Conservation (phyloP, 768 basidiomycete species). For the Antrodiella citrinella region DNA sequence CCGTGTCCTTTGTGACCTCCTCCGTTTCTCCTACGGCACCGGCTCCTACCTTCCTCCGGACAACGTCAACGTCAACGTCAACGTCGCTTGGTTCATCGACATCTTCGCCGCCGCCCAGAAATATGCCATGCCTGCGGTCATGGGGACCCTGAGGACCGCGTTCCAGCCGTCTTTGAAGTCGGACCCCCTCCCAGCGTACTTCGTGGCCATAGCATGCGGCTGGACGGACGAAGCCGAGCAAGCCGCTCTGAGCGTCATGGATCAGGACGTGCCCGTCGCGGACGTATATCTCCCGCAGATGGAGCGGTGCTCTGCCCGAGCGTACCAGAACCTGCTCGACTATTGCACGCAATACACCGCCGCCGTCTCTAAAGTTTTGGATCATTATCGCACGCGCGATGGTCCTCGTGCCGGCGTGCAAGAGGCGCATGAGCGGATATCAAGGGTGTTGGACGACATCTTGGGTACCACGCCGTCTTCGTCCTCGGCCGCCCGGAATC, state of each 20-base stretch:
- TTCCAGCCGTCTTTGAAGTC: not conserved
- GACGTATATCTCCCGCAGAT: not conserved
- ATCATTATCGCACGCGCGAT: too few species aligned
- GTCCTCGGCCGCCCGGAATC: too few species aligned
- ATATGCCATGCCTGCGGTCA: not conserved
- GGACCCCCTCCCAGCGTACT: not conserved
- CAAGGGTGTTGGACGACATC: too few species aligned
- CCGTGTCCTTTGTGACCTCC: not conserved
- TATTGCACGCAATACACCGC: too few species aligned
- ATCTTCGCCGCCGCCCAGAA: not conserved
- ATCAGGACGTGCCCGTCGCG: not conserved
- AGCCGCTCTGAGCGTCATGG: not conserved
- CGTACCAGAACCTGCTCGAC: not conserved
- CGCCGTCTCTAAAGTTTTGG: too few species aligned
- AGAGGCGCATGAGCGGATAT: too few species aligned
- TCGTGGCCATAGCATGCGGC: not conserved
- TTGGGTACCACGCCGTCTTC: too few species aligned
- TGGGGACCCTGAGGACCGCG: not conserved
- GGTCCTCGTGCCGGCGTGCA: too few species aligned
- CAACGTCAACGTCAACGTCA: not conserved
- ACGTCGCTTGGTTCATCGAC: not conserved
- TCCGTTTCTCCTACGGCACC: not conserved
- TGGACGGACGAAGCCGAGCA: not conserved
- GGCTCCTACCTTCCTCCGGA: not conserved
- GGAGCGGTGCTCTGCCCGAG: not conserved